These are phyloP conservation scores for Trichoderma atroviride DNA, from an alignment of 2,329 filamentous ascomycete species.

Conservation along the genomic window DNA sequence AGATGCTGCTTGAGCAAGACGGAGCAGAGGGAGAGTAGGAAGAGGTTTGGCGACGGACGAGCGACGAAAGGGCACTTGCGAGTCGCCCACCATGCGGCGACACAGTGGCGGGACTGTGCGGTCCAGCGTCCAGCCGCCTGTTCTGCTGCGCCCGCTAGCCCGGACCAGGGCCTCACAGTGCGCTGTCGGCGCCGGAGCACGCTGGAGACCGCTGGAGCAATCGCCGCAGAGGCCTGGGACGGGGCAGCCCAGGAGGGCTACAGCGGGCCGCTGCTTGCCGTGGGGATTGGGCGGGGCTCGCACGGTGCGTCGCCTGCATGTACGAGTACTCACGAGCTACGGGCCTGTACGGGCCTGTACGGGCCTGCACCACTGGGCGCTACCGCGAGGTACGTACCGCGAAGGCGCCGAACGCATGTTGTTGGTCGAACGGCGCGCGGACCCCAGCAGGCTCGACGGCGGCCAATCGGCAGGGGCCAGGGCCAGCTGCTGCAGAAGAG, in stretches of 20 bases:
- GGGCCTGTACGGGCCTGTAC: neutral
- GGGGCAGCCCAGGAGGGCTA: neutral
- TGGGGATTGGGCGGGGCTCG: slow-evolving; percentile 6
- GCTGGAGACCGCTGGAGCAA: neutral
- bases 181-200: neutral
- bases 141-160: slow-evolving; percentile 26
- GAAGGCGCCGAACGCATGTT: neutral
- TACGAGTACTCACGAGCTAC: slow-evolving; percentile 4
- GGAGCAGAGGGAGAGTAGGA: slow-evolving; percentile 33
- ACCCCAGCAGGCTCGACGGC: slow-evolving; percentile 14
- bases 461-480: slow-evolving; percentile 23
- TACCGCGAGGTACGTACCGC: neutral
- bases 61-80: slow-evolving; percentile 19
- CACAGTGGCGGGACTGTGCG: slow-evolving; percentile 22
- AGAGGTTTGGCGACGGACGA: slow-evolving; percentile 31
- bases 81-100: slow-evolving; percentile 21
- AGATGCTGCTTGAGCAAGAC: slow-evolving; percentile 18
- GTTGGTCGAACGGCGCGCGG: slow-evolving; percentile 19
- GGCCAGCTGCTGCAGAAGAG: slow-evolving; percentile 16
- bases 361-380: neutral
- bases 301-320: slow-evolving; percentile 13
- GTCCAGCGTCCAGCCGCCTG: slow-evolving; percentile 23
- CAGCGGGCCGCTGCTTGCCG: slow-evolving; percentile 10
- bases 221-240: neutral
- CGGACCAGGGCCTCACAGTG: slow-evolving; percentile 23